These are phyloP conservation scores for Rhizomucor miehei DNA, from an alignment of 371 early-diverging fungal species.

Conservation along the genomic window DNA sequence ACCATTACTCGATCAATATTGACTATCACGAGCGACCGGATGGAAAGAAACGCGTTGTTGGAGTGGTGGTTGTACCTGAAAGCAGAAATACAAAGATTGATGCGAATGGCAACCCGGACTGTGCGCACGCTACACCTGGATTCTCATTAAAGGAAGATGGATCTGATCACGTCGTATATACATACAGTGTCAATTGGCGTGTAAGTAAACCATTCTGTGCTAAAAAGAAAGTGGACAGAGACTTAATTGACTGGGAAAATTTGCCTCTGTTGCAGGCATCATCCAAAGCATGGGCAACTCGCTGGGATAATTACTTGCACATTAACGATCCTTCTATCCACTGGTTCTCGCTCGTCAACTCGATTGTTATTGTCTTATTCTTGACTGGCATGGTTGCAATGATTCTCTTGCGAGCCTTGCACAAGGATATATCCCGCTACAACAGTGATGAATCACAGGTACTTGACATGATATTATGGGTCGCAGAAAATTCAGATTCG, in stretches of 20 bases:
- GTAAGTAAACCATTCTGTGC: conserved; percentile 30
- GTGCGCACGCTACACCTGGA: conserved; percentile 1
- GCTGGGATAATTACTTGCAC: conserved; percentile 90
- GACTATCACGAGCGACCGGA: conserved; percentile 73
- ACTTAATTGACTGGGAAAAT: not conserved
- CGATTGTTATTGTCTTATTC: conserved; percentile 84
- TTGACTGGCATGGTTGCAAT: conserved; percentile 83
- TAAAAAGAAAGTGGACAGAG: not conserved
- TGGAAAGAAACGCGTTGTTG: conserved; percentile 81
- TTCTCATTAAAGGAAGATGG: conserved; percentile 17
- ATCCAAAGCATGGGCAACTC: conserved; percentile 78
- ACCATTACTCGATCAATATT: conserved; percentile 87
- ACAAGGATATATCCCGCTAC: conserved; percentile 78
- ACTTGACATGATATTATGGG: conserved; percentile 1
- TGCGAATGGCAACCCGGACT: conserved; percentile 14
- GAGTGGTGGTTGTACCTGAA: conserved; percentile 75
- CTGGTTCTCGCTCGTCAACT: conserved; percentile 80
- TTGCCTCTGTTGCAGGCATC: conserved; percentile 34
- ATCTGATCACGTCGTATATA: conserved; percentile 57
- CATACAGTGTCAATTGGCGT: conserved; percentile 81
- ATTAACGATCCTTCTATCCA: conserved; percentile 76
- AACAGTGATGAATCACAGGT: conserved; percentile 64
- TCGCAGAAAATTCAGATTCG: too few relatives aligned
- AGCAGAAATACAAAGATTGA: conserved; percentile 29
- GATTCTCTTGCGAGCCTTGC: conserved; percentile 77